Evolutionary conservation across 108 stramenopile species (phyloP), one percentile per base, ranked within the genome.

Genomic region (Cylindrotheca closterium): DNA sequence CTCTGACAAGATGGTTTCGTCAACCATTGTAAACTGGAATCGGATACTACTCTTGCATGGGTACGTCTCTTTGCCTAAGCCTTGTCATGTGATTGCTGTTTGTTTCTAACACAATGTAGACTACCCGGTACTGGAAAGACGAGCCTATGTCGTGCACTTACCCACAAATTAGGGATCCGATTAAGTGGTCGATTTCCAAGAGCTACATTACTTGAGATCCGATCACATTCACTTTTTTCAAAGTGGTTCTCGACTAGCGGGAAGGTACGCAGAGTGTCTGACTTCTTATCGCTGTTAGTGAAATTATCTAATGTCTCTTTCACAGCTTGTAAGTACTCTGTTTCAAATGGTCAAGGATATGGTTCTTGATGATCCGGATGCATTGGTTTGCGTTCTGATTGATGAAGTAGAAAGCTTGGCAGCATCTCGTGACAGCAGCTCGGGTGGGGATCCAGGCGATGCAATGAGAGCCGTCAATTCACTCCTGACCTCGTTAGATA

Each of bases 231-330:
- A 23, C 78, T 96, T 1, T 96, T 95, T 68, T 71, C 56, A 57
- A 86, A 91, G 65, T 96, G 95, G 95, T 96, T 93, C 60, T 84
- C 82, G 31, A 92, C 92, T 56, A 78, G 75, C 52, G 95, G 95
- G 7, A 96, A 96, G 37, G 37, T 42, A 42, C 15, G 37, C 15
- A 42, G 15, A 42, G 37, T 15, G 10, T 42, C n/a, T n/a, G n/a
- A n/a, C n/a, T n/a, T n/a, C n/a, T n/a, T n/a, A n/a, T n/a, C n/a
- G n/a, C n/a, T n/a, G n/a, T n/a, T n/a, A n/a, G n/a, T n/a, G n/a
- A n/a, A n/a, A n/a, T n/a, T n/a, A n/a, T n/a, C n/a, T n/a, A n/a
- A n/a, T n/a, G n/a, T n/a, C n/a, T n/a, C n/a, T 42, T 7, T 42
- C 15, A 10, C 15, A 42, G 61, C 76, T 92, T 23, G 83, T 96